Base-by-base conservation (phyloP, 2,329 filamentous ascomycete species). In the Sporothrix pseudoabietina region DNA sequence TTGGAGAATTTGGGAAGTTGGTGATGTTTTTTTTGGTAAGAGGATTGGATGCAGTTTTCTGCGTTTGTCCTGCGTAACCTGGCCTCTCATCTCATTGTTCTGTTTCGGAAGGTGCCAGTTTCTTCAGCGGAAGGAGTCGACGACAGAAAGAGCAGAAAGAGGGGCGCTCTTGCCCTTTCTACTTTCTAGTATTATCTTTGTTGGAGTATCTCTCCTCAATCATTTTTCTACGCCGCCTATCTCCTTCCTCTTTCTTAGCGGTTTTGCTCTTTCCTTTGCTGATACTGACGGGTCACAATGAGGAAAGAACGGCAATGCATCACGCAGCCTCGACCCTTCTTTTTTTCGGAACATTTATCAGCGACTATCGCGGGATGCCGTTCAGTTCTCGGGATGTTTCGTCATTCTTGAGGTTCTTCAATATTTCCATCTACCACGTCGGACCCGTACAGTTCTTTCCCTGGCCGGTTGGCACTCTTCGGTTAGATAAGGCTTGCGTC, bases 401-500 rank as follows among this genome's bases (percentile, higher is more conserved):
- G 30, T 61, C 55, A 59, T 59, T 16, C 9, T 59, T 32, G 35
- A 30, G 26, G 10, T 0, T 32, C 26, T 39, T 63, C 61, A 41
- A 14, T 61, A 41, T 61, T 22, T 61, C 10, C 26, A 16, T 19
- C 14, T 19, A 8, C 39, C 57, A 35, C 14, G 7, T 41, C 35
- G 35, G 44, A 19, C 65, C 26, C 44, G 16, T n/a, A n/a, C 1
- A 39, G 14, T 32, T 69, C 10, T 52, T 52, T 9, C 44, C 41
- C 44, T 54, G 30, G 65, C 47, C 14, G 6, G 32, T 10, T 26
- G 19, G 44, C 52, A 30, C 4, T 32, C 41, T 52, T 73, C 75
- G 73, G 73, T 32, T 74, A 75, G 75, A 75, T 72, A 75, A 75
- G 75, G 73, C 75, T 74, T 59, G 59, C 52, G 69, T 49, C 39